Conservation (phyloP, 306 rosid species). For the Begonia loranthoides region DNA sequence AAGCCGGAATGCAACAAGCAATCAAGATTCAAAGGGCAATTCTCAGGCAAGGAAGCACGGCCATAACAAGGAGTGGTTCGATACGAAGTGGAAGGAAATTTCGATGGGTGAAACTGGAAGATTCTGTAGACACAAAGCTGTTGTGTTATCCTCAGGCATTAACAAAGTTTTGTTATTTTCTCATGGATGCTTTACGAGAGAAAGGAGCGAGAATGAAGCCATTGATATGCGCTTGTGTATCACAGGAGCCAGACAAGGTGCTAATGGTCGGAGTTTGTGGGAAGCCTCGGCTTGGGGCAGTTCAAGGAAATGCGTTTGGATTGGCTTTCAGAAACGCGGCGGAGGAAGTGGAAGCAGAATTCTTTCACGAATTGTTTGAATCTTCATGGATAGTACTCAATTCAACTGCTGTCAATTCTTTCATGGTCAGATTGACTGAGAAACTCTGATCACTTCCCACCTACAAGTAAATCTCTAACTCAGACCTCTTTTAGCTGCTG, state of each 20-base stretch:
- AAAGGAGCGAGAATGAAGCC: slow-evolving; percentile 97
- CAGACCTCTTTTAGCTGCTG: not conserved
- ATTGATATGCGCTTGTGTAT: slow-evolving; percentile 80
- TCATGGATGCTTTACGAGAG: slow-evolving; percentile 89
- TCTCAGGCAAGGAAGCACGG: slow-evolving; percentile 83
- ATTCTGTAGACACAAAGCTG: slow-evolving; percentile 48
- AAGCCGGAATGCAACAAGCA: slow-evolving; percentile 79
- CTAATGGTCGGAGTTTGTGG: slow-evolving; percentile 89
- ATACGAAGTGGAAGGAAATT: slow-evolving; percentile 88
- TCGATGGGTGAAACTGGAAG: slow-evolving; percentile 87
- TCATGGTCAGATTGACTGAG: slow-evolving; percentile 86
- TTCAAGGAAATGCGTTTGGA: slow-evolving; percentile 81
- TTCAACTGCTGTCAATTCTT: slow-evolving; percentile 53
- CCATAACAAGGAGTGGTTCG: slow-evolving; percentile 63
- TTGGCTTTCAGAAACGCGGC: slow-evolving; percentile 71
- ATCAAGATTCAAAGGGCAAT: slow-evolving; percentile 77
- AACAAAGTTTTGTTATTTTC: slow-evolving; percentile 79
- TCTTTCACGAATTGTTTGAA: slow-evolving; percentile 86
- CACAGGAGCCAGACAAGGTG: slow-evolving; percentile 65
- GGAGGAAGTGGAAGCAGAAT: slow-evolving; percentile 55
- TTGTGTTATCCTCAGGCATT: slow-evolving; percentile 90
- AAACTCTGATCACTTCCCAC: slow-evolving; percentile 31
- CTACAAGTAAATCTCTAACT: slow-evolving; percentile 8
- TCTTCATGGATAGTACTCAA: slow-evolving; percentile 90
- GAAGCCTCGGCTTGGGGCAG: slow-evolving; percentile 85